A percentile compares a stretch with the other conserved stretches of the same genome.
phyloP scores from a whole-genome alignment of 306 rosid species.

The Corylus avellana region DNA sequence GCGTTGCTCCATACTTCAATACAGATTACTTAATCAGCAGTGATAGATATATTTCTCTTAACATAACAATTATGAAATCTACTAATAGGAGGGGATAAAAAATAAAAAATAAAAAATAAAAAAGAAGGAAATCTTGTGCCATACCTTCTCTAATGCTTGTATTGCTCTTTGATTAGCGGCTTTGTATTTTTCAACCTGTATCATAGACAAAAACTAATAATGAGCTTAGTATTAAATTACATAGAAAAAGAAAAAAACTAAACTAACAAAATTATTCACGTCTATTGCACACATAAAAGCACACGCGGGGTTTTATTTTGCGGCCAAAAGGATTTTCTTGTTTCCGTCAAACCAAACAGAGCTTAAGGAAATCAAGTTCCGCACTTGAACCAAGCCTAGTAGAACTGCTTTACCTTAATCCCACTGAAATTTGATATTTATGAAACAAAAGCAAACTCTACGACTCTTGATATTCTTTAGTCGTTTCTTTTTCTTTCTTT shows the following conservation, averaged over 20 bases:
- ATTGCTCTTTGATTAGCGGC: slow-evolving; percentile 58
- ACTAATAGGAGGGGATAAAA: neutral
- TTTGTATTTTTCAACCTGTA: slow-evolving; percentile 60
- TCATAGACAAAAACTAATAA: neutral
- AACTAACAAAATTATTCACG: neutral
- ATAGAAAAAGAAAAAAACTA: neutral
- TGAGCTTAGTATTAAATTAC: neutral
- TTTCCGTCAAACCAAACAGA: neutral
- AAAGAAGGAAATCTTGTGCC: neutral
- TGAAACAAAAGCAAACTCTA: neutral
- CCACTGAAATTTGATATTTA: neutral
- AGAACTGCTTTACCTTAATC: neutral
- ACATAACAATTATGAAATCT: neutral
- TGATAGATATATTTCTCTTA: neutral
- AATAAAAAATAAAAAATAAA: neutral
- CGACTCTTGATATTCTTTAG: neutral
- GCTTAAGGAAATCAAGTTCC: neutral
- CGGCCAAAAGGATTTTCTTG: neutral
- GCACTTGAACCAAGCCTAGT: neutral
- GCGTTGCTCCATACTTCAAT: slow-evolving; percentile 50
- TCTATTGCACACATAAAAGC: neutral
- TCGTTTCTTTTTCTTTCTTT: neutral
- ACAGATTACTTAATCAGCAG: slow-evolving; percentile 9
- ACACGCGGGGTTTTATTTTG: neutral
- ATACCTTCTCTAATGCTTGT: slow-evolving; percentile 51